Evolutionary conservation across 805 yeast genomes (phyloP), one percentile per base, ranked within the genome.

Genomic region (Kregervanrija pseudodelftensis): DNA sequence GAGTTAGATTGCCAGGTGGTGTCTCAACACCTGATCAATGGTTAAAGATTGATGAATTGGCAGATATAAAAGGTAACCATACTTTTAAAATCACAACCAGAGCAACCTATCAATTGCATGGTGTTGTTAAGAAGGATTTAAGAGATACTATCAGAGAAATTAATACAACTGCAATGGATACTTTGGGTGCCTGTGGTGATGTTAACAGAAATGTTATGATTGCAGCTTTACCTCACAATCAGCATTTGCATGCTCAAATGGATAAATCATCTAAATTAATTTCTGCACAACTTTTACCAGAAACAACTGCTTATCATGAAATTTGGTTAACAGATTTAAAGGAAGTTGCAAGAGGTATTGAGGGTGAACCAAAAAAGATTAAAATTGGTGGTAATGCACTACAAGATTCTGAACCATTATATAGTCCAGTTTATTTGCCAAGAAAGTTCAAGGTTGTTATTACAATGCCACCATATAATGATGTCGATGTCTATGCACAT

Each of bases 131-230:
- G 69, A 88, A 82, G 65, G 77, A 91, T 59, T 73, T 91, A 65
- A 89, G 87, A 65, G 86, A 93, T 9, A 82, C 95, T 1, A 88
- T 91, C 53, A 82, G 95, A 70, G 96, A 91, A 34, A 89, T 91
- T 82, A 91, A 91, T 64, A 71, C 95, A 13, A 84, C 82, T 7
- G 74, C 91, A 56, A 76, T 91, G 83, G 98, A 93, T 62, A 90
- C 97, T 8, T 76, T 91, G 48, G 98, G 95, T 48, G 98, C 98
- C 1, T 91, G 97, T 74, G 98, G 98, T 73, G 98, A 91, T 70
- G 98, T 91, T 37, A 86, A 87, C 70, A 84, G 98, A 77, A 91
- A 91, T 61, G 96, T 91, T 37, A 91, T 90, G 82, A 76, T 85
- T 44, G 77, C 91, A 47, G 95, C 96, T n/a, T 71, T 87, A 31